Percentiles rank a stretch among this genome's conserved stretches.
These are phyloP conservation scores for Irpex sp. DNA, from an alignment of 1,284 basidiomycete species.

Conservation along the genomic window DNA sequence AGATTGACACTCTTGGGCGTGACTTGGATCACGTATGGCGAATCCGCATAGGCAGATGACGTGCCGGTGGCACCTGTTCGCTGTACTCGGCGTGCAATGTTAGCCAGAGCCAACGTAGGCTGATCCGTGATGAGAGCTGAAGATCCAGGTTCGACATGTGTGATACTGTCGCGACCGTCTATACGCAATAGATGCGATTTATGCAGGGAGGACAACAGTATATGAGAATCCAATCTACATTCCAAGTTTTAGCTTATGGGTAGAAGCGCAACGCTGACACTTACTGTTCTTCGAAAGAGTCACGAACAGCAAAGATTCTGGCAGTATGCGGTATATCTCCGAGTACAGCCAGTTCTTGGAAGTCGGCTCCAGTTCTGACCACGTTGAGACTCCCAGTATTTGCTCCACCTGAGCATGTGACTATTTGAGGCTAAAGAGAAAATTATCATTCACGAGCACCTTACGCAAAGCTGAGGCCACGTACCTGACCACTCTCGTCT, in stretches of 20 bases:
- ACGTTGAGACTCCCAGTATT: constrained; percentile 81
- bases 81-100: constrained; percentile 41
- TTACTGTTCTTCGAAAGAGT: constrained; percentile 48
- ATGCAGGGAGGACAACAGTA: constrained; percentile 56
- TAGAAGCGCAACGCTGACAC: constrained; percentile 19
- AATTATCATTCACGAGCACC: neutral
- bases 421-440: constrained; percentile 57
- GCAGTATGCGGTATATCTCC: constrained; percentile 59
- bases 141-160: constrained; percentile 33
- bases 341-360: constrained; percentile 63
- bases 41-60: constrained; percentile 42
- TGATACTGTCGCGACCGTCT: constrained; percentile 34
- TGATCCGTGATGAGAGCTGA: constrained; percentile 42
- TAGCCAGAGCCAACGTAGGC: constrained; percentile 66
- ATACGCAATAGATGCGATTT: constrained; percentile 52
- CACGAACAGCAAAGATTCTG: constrained; percentile 64
- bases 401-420: constrained; percentile 86
- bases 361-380: constrained; percentile 84
- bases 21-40: constrained; percentile 67
- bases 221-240: constrained; percentile 46
- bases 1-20: constrained; percentile 54
- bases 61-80: constrained; percentile 14
- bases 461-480: constrained; percentile 14
- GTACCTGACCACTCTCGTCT: constrained; percentile 73
- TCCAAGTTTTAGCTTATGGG: neutral